Conservation (phyloP, 805 yeast genomes). For the Yamadazyma laniorum region DNA sequence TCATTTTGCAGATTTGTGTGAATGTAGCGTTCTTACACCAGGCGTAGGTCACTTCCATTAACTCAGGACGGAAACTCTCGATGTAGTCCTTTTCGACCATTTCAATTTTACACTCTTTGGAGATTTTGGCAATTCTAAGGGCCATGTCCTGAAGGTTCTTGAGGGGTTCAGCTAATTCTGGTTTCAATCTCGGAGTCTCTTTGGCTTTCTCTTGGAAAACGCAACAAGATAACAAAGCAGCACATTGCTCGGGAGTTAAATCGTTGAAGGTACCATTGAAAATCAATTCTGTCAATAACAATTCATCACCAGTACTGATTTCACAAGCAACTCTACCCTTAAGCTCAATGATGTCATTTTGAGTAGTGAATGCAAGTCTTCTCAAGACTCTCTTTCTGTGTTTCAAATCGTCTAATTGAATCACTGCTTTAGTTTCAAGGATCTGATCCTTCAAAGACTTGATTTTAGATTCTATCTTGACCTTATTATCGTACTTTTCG, state of each 20-base stretch:
- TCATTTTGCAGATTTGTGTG: conserved; percentile 97
- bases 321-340: conserved; percentile 98
- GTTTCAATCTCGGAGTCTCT: conserved; percentile 79
- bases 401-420: conserved; percentile 90
- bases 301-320: conserved; percentile 86
- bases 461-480: conserved; percentile 57
- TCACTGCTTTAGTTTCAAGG: conserved; percentile 81
- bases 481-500: conserved; percentile 62
- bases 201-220: conserved; percentile 96
- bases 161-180: conserved; percentile 90
- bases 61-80: conserved; percentile 85
- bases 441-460: conserved; percentile 63
- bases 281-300: conserved; percentile 82
- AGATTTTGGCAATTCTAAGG: conserved; percentile 79
- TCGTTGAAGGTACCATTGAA: conserved; percentile 95
- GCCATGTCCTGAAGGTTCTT: conserved; percentile 91
- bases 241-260: conserved; percentile 83
- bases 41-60: conserved; percentile 94
- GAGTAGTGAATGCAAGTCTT: conserved; percentile 85
- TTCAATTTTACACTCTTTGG: conserved; percentile 86
- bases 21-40: conserved; percentile 98
- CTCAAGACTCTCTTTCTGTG: conserved; percentile 91
- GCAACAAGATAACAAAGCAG: conserved; percentile 88
- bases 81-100: conserved; percentile 89
- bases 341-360: conserved; percentile 85